Evolutionary conservation across 2,329 filamentous ascomycete species (phyloP), one percentile per base, ranked within the genome.

Genomic region (Grosmannia clavigera): DNA sequence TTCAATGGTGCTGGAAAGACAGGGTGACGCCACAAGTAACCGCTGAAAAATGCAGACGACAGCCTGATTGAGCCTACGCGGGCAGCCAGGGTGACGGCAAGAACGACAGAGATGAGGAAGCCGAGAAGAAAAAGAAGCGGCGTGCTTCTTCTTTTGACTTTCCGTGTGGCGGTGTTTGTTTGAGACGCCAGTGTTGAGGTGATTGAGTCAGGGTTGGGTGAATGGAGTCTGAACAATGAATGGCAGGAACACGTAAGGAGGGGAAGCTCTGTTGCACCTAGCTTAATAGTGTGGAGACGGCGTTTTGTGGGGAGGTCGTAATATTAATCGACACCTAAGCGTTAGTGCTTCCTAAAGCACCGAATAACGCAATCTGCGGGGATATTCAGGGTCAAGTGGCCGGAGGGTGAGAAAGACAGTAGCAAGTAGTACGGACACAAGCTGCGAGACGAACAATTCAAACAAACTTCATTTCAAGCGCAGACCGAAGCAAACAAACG

Each of bases 81-180:
- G 69, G 80, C 76, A 77, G 86, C 85, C 86, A 90, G 83, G 69
- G 81, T 87, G 80, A 80, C 75, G 74, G 76, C 68, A 59, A 78
- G 72, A 64, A 73, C 71, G 68, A 82, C 68, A 71, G 87, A 78
- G 68, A 87, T 71, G 66, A 77, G 71, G 65, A 82, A 71, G 68
- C 82, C 64, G 62, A 81, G 68, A 68, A 79, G 70, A 69, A 69
- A 78, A 70, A 69, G 69, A 65, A 51, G 67, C 63, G 58, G 63
- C 12, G 5, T 14, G 60, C 43, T 55, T 59, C 62, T 58, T 66
- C 10, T 5, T 35, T 27, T 25, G 46, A 58, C 46, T 62, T 65
- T 65, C 61, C 63, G 61, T 40, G 61, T 46, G 38, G 35, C 56
- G 56, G 64, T 61, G 59, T 66, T 60, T 62, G 65, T 64, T 64